Evolutionary conservation across 2,329 filamentous ascomycete species (phyloP).

Genomic region (Raffaelea arxii): DNA sequence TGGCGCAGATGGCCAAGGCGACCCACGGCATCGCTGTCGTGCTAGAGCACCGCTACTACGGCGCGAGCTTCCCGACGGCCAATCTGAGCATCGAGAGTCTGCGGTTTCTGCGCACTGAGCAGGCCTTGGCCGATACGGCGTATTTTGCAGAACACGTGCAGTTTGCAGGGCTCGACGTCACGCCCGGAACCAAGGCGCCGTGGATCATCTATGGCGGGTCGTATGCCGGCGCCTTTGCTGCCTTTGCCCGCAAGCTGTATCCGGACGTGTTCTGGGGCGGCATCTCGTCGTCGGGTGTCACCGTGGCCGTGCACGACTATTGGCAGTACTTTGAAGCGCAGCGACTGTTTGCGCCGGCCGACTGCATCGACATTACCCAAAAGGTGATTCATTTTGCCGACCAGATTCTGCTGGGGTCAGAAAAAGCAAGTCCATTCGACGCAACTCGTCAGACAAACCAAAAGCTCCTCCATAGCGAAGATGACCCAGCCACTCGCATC

Average conservation of each 20-base stretch:
- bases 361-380: slow-evolving; percentile 57
- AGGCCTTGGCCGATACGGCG: slow-evolving; percentile 69
- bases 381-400: slow-evolving; percentile 43
- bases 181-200: slow-evolving; percentile 33
- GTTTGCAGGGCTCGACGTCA: slow-evolving; percentile 53
- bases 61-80: slow-evolving; percentile 58
- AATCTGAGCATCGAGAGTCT: slow-evolving; percentile 60
- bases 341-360: slow-evolving; percentile 37
- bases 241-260: slow-evolving; percentile 66
- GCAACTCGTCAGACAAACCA: neutral
- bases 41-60: slow-evolving; percentile 83
- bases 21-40: slow-evolving; percentile 69
- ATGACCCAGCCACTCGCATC: slow-evolving; percentile 6
- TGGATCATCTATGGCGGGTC: slow-evolving; percentile 78
- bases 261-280: slow-evolving; percentile 70
- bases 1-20: slow-evolving; percentile 58
- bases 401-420: slow-evolving; percentile 31
- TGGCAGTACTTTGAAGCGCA: slow-evolving; percentile 52
- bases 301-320: slow-evolving; percentile 67
- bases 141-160: slow-evolving; percentile 69
- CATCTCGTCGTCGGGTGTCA: slow-evolving; percentile 74
- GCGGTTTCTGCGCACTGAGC: slow-evolving; percentile 75
- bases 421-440: neutral
- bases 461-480: neutral
- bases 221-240: slow-evolving; percentile 72